Conservation (phyloP, 768 basidiomycete genomes). For the Suillus brevipes region DNA sequence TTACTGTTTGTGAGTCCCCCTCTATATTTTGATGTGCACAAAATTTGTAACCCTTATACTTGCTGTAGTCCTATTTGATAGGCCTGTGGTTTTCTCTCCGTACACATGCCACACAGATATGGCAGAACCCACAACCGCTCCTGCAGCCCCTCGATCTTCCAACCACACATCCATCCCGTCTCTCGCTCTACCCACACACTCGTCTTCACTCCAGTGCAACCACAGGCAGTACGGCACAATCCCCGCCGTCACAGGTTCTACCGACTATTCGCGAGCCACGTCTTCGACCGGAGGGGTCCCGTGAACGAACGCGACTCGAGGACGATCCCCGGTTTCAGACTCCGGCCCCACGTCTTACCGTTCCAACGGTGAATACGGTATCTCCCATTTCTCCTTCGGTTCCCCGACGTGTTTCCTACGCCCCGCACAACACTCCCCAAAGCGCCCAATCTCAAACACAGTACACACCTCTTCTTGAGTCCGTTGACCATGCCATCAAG, state of each 20-base stretch:
- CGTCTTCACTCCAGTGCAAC: constrained; percentile 36
- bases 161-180: constrained; percentile 40
- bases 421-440: constrained; percentile 35
- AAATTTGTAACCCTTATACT: constrained; percentile 8
- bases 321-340: constrained; percentile 40
- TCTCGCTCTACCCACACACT: constrained; percentile 66
- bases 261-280: constrained; percentile 19
- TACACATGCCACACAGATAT: constrained; percentile 97
- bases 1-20: constrained; percentile 74
- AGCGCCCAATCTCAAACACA: constrained; percentile 20
- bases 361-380: constrained; percentile 26
- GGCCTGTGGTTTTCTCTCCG: constrained; percentile 98
- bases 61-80: constrained; percentile 83
- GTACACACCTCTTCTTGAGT: constrained; percentile 71
- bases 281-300: constrained; percentile 50
- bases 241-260: constrained; percentile 11
- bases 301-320: constrained; percentile 34
- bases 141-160: constrained; percentile 66
- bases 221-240: constrained; percentile 4
- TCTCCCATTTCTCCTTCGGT: constrained; percentile 50
- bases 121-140: constrained; percentile 94
- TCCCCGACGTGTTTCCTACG: constrained; percentile 58
- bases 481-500: constrained; percentile 76
- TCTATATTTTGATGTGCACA: constrained; percentile 4
- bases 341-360: constrained; percentile 31